phyloP scores from a whole-genome alignment of 2,329 filamentous ascomycete species.

The Calycina herbarum region DNA sequence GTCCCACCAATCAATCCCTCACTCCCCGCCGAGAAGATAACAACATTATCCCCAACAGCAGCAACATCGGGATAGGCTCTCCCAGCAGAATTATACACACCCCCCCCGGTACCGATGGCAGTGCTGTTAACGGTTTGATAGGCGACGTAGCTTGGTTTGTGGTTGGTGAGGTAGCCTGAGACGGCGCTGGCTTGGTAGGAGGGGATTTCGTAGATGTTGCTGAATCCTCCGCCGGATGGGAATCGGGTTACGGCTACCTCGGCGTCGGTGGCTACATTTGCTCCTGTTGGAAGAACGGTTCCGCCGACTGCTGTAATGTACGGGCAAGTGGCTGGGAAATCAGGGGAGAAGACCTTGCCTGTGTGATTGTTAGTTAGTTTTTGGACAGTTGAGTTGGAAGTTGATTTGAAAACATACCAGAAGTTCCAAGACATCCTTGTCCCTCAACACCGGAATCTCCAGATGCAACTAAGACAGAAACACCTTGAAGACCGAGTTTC shows the following conservation, averaged over 20 bases:
- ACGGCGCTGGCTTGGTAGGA: constrained; percentile 28
- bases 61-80: constrained; percentile 35
- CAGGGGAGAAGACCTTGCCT: constrained; percentile 40
- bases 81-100: constrained; percentile 30
- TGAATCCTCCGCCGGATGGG: constrained; percentile 48
- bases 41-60: constrained; percentile 31
- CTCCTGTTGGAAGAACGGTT: constrained; percentile 46
- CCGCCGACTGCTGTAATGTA: constrained; percentile 69
- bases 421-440: constrained; percentile 24
- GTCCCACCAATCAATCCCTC: constrained; percentile 45
- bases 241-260: constrained; percentile 40
- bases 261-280: constrained; percentile 42
- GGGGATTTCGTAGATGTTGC: constrained; percentile 39
- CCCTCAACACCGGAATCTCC: constrained; percentile 51
- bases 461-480: constrained; percentile 60
- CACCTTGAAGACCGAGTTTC: constrained; percentile 63
- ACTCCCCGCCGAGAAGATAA: constrained; percentile 27
- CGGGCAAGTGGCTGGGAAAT: constrained; percentile 66
- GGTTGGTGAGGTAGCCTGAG: constrained; percentile 28
- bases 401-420: not conserved
- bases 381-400: not conserved
- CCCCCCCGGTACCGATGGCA: constrained; percentile 22
- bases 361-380: not conserved
- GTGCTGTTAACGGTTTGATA: constrained; percentile 20
- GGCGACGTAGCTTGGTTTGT: constrained; percentile 29